Evolutionary conservation across 2,329 filamentous ascomycete genomes (phyloP), one percentile per base, ranked within the genome.

Genomic region (Diaporthe sp.): DNA sequence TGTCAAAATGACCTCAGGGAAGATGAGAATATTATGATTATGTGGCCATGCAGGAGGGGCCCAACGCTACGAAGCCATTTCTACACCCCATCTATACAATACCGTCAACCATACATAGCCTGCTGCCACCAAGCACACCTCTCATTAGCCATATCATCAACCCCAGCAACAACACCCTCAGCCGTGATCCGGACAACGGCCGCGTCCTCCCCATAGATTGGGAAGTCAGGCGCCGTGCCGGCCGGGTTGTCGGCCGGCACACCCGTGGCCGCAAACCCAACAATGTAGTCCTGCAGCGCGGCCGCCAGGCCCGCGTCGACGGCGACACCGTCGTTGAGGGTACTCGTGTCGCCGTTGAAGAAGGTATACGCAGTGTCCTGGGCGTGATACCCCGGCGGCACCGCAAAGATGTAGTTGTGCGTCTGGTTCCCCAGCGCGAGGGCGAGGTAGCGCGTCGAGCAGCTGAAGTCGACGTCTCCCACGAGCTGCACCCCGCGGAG

Each of bases 351-450:
- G 28, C 82, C 83, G 55, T 86, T 85, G 81, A 85, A 91, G 81
- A 87, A 90, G 0, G 87, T 89, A 77, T 89, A 90, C 0, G 83
- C 75, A 5, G 89, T 77, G 77, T 91, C 90, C 68, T 84, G 80
- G 25, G 86, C 88, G 78, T 92, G 90, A 47, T 89, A 82, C 10
- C 84, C 88, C 0, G 89, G 89, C 0, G 86, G 86, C 1, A 89
- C 84, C 30, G 85, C 82, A 78, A 91, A 91, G 33, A 87, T 80
- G 81, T 91, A 91, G 2, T 83, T 83, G 79, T 87, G 88, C 0
- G 87, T 87, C 13, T 84, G 68, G 79, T 88, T 87, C 15, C 79
- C 77, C 79, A 82, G 86, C 10, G 86, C 88, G 1, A 80, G 81
- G 72, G 85, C 83, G 5, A 91, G 82, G 77, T 85, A 89, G 78